Conservation (phyloP, 768 basidiomycete genomes). For the Xerocomus potaroensis region DNA sequence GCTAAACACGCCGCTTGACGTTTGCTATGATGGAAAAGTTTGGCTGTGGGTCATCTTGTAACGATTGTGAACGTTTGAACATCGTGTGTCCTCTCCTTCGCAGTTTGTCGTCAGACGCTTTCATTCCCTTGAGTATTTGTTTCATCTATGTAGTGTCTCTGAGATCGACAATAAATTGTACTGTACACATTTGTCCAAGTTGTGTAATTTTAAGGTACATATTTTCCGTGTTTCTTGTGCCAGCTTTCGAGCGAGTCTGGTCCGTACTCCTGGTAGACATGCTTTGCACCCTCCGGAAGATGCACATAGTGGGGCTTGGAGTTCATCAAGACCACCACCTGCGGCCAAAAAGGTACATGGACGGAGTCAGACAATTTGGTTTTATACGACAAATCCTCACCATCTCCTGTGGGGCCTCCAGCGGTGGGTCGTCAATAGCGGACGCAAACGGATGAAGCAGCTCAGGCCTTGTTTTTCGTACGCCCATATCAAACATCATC, state of each 20-base stretch:
- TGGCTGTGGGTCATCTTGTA: too few species aligned
- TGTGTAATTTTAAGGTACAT: constrained; percentile 22
- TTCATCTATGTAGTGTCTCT: too few species aligned
- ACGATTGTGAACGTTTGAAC: neutral
- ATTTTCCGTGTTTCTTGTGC: constrained; percentile 53
- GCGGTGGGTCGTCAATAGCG: constrained; percentile 57
- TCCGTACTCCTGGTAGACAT: constrained; percentile 43
- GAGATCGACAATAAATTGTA: too few species aligned
- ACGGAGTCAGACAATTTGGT: neutral
- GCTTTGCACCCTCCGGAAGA: constrained; percentile 55
- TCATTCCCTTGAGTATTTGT: constrained; percentile 8
- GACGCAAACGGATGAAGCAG: constrained; percentile 65
- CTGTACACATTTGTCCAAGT: too few species aligned
- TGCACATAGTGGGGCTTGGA: constrained; percentile 60
- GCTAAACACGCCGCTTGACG: constrained; percentile 39
- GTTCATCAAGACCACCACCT: constrained; percentile 44
- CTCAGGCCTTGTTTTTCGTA: constrained; percentile 46
- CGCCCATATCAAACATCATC: neutral
- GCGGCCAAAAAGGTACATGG: too few species aligned
- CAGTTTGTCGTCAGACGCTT: constrained; percentile 5
- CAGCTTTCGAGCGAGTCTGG: constrained; percentile 49
- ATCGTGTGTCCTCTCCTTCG: too few species aligned
- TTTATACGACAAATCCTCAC: too few species aligned
- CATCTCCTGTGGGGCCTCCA: constrained; percentile 47
- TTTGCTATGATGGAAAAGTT: too few species aligned